Base-by-base conservation (phyloP, 2,329 filamentous ascomycete genomes). In the Lachnellula suecica region DNA sequence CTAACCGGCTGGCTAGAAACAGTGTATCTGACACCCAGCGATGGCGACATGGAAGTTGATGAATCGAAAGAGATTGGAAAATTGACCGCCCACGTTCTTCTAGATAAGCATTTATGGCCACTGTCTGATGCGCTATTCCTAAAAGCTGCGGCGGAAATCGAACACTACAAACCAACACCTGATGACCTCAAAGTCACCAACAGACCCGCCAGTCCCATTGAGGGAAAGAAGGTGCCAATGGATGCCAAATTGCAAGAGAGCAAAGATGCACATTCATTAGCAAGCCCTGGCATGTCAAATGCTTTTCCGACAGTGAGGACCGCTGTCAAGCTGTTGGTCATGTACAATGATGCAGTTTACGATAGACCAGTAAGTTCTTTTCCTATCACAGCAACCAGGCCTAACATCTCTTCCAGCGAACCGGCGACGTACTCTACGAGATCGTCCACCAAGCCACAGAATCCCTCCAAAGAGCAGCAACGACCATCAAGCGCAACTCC, bases 361-460 rank as follows among this genome's bases (percentile, higher is more conserved):
- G 66, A 66, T 13, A 58, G 65, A 52, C 63, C 64, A 29, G 65
- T 66, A 63, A 60, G 62, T 56, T n/a, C 17, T 20, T 2, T 19
- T 11, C 5, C 19, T 5, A 15, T 25, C n/a, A 11, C 29, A 45
- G 29, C 20, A 15, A 37, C 40, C 38, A 13, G 25, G 23, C 45
- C 41, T 66, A 54, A 48, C 24, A 51, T 17, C 25, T 15, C 37
- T 41, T 38, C 17, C 29, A 66, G 63, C 58, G 58, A 52, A 58
- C 52, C 17, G 51, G 59, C 19, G 85, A 89, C 61, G 76, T 89
- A 3, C 85, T 86, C 5, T 87, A 89, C 66, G 84, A 85, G 63
- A 94, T 97, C 59, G 90, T 99, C 23, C 88, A 93, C 64, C 90
- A 95, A 70, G 94, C 92, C 2, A 97, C 92, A 0, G 74, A 87